Conservation (phyloP, 768 basidiomycete species). For the Psilocybe tampanensis region DNA sequence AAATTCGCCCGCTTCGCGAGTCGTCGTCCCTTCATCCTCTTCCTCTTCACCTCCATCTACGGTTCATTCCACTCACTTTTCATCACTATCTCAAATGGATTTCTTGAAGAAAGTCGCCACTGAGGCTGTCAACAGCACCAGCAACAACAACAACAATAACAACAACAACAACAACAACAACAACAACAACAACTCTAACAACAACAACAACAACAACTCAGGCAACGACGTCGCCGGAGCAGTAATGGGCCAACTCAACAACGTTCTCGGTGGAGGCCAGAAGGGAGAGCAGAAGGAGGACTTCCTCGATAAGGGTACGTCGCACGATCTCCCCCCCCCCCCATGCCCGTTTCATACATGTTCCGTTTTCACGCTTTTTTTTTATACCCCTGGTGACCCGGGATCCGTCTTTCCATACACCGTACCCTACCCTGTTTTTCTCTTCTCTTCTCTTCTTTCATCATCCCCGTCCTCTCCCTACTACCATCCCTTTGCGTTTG, state of each 20-base stretch:
- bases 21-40: too few relatives aligned
- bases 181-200: neutral
- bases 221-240: constrained; percentile 2
- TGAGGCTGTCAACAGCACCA: neutral
- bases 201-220: neutral
- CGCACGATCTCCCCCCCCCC: too few relatives aligned
- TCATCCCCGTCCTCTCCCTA: neutral
- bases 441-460: neutral
- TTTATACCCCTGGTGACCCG: too few relatives aligned
- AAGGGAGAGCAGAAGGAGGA: neutral
- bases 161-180: neutral
- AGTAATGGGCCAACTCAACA: neutral
- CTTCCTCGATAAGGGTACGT: neutral
- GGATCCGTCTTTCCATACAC: too few relatives aligned
- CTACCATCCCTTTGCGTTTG: too few relatives aligned
- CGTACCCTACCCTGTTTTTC: too few relatives aligned
- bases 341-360: neutral
- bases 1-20: too few relatives aligned
- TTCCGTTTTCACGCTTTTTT: too few relatives aligned
- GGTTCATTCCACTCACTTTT: too few relatives aligned
- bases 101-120: constrained; percentile 14
- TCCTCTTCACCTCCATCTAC: too few relatives aligned
- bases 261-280: neutral
- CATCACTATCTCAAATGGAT: constrained; percentile 12
- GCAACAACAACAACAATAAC: neutral